These are phyloP conservation scores for Forsythia viridissima DNA, from an alignment of 257 asterid species.

Conservation along the genomic window DNA sequence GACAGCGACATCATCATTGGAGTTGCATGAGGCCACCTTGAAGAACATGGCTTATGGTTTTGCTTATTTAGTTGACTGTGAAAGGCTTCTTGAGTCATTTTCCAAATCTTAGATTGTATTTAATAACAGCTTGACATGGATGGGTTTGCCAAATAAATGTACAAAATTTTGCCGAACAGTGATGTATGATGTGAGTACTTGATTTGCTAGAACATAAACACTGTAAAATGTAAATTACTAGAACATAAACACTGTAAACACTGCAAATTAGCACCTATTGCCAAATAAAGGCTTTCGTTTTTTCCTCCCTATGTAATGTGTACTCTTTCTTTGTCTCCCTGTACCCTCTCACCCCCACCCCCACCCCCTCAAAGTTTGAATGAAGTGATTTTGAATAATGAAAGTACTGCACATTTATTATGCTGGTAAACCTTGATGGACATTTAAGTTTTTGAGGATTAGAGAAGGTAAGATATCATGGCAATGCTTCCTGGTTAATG, in stretches of 20 bases:
- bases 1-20: constrained; percentile 62
- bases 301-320: neutral
- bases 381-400: neutral
- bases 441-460: too few relatives aligned
- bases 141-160: neutral
- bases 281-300: too few relatives aligned
- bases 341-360: neutral
- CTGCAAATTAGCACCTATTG: neutral
- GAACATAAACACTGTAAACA: neutral
- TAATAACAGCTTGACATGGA: neutral
- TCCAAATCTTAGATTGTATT: constrained; percentile 25
- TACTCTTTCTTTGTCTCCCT: neutral
- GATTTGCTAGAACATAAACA: neutral
- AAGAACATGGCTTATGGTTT: constrained; percentile 82
- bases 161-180: neutral
- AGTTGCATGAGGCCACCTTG: constrained; percentile 69
- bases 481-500: neutral
- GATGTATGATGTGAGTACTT: neutral
- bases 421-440: neutral
- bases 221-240: neutral
- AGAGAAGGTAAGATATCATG: neutral
- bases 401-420: neutral
- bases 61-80: constrained; percentile 63
- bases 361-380: neutral
- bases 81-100: constrained; percentile 43